These are phyloP conservation scores for Capsicum pubescens DNA, from an alignment of 257 asterid genomes.

Conservation along the genomic window DNA sequence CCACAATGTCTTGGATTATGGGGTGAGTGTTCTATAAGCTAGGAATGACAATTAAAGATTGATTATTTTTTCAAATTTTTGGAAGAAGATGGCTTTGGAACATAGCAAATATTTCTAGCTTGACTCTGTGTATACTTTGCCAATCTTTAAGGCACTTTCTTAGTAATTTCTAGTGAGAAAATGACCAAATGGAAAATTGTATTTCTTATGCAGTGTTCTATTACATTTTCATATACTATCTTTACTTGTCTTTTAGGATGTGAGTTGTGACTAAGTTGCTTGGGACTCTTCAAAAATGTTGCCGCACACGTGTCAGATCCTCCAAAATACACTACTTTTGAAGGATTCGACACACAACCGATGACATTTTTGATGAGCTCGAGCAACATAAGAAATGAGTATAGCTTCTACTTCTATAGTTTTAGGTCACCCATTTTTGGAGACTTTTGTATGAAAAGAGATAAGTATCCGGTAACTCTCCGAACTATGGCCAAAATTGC, in stretches of 20 bases:
- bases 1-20: neutral
- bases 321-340: too few species aligned
- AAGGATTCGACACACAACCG: too few species aligned
- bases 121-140: neutral
- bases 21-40: neutral
- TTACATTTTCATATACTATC: neutral
- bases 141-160: neutral
- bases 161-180: slow-evolving; percentile 1
- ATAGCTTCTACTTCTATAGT: too few species aligned
- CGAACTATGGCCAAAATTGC: too few species aligned
- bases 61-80: neutral
- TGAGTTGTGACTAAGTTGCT: neutral
- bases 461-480: too few species aligned
- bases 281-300: too few species aligned
- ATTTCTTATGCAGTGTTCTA: neutral
- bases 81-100: neutral
- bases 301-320: too few species aligned
- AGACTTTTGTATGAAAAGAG: too few species aligned
- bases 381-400: too few species aligned
- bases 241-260: neutral
- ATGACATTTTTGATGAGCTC: too few species aligned
- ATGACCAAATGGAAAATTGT: neutral
- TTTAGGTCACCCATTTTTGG: too few species aligned
- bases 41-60: neutral
- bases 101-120: neutral